phyloP scores from a whole-genome alignment of 2,329 filamentous ascomycete genomes.

The Cladosporium cucumerinum region DNA sequence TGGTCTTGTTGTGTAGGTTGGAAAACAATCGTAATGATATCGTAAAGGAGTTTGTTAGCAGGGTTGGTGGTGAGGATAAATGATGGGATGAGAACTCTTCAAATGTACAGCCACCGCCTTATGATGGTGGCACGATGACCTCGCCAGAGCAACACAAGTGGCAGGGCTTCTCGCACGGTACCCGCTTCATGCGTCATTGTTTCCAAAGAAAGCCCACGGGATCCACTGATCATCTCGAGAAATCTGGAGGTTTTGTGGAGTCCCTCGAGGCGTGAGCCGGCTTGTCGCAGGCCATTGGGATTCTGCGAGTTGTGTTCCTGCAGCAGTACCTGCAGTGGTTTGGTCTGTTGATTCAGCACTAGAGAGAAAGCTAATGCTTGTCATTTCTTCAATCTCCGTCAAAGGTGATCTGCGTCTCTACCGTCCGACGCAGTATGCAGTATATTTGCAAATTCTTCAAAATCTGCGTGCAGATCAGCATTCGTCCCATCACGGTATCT shows the following conservation, averaged over 20 bases:
- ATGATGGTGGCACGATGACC: conserved; percentile 1
- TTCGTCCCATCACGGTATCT: background rate
- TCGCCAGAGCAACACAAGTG: conserved; percentile 12
- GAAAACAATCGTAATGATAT: background rate
- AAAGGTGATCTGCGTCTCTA: conserved; percentile 1
- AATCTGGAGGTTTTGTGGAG: conserved; percentile 10
- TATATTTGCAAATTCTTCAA: background rate
- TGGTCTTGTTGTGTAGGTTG: background rate
- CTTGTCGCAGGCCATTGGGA: conserved; percentile 2
- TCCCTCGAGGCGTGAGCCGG: background rate
- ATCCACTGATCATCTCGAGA: conserved; percentile 11
- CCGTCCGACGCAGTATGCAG: background rate
- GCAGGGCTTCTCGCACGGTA: conserved; percentile 6
- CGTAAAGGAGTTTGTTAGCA: background rate
- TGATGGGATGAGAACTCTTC: background rate
- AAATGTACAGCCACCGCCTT: conserved; percentile 12
- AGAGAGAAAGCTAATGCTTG: conserved; percentile 14
- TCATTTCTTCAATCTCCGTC: background rate
- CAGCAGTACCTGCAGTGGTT: conserved; percentile 6
- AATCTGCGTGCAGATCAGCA: background rate
- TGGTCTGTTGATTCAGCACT: background rate
- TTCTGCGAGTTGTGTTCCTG: background rate
- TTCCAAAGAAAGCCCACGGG: conserved; percentile 8
- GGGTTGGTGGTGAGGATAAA: background rate
- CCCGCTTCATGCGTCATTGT: conserved; percentile 12